Evolutionary conservation across 306 rosid genomes (phyloP), one percentile per base, ranked within the genome.

Genomic region (Leucaena leucocephala): DNA sequence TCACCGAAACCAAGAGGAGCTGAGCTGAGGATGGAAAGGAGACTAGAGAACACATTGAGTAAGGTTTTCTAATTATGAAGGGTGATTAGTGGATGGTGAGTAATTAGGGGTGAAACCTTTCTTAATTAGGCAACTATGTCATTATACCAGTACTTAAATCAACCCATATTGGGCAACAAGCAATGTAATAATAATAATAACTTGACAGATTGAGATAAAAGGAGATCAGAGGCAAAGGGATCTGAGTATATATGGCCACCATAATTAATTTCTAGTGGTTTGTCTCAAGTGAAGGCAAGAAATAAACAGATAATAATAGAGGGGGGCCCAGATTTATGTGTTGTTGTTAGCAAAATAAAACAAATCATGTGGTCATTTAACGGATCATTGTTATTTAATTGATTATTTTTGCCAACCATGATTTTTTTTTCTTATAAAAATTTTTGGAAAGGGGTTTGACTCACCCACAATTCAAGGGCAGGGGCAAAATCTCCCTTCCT

Each of bases 241-340:
- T 55, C 12, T 55, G 33, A n/a, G 27, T 19, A 27, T 27, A 27
- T 27, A 7, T n/a, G 61, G 33, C 11, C 33, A n/a, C 33, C 12
- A 55, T 55, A 55, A n/a, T 55, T 55, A n/a, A 55, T 5, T 19
- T 19, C 13, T 5, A 55, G 61, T 55, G 61, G 8, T 71, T 70
- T 75, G 82, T 82, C 86, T 42, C 35, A 57, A 58, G 58, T 46
- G 81, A 76, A 66, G 72, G 62, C 71, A 66, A 79, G 86, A 82
- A 79, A 75, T 46, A 52, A 52, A 16, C 6, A 52, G 27, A 27
- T 27, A 16, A 52, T 52, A 17, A 52, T 52, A 9, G n/a, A 13
- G 76, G 40, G 40, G 7, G 80, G 76, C 68, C 78, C 75, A 50
- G 48, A 34, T 74, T 39, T 54, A 55, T 7, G 27, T 22, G 36